These are phyloP conservation scores for Naumovozyma baii DNA, from an alignment of 805 yeast genomes.

Conservation along the genomic window DNA sequence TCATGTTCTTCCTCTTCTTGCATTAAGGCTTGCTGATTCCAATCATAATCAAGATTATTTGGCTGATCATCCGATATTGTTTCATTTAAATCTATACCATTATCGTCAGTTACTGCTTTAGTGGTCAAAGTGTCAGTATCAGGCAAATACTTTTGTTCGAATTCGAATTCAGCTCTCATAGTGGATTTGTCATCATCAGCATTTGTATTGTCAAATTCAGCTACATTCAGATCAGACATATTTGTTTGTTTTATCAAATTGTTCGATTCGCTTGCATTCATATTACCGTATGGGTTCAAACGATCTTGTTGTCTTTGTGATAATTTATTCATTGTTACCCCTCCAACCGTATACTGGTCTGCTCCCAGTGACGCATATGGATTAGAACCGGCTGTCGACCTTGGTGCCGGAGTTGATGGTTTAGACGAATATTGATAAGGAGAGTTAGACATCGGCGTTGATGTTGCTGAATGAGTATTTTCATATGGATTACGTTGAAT, in stretches of 20 bases:
- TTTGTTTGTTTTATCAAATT: background rate
- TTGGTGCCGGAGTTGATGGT: background rate
- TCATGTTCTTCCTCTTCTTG: background rate
- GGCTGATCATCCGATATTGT: slow-evolving; percentile 1
- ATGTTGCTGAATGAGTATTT: background rate
- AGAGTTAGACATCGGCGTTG: background rate
- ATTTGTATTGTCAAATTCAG: slow-evolving; percentile 1
- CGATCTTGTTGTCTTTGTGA: background rate
- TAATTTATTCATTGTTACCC: background rate
- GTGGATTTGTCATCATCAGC: slow-evolving; percentile 6
- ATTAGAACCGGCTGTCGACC: slow-evolving; percentile 2
- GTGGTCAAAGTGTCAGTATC: slow-evolving; percentile 1
- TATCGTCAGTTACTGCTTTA: slow-evolving; percentile 10
- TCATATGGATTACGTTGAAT: background rate
- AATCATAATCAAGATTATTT: background rate
- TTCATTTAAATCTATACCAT: slow-evolving; percentile 20
- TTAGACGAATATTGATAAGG: background rate
- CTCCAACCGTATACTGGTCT: background rate
- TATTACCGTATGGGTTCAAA: slow-evolving; percentile 7
- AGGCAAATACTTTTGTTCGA: slow-evolving; percentile 9
- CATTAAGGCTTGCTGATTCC: background rate
- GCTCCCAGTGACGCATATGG: slow-evolving; percentile 5
- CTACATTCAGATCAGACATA: background rate
- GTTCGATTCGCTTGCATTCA: slow-evolving; percentile 3
- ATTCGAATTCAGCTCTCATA: slow-evolving; percentile 14